These are phyloP conservation scores for Gossypium arboreum DNA, from an alignment of 345 rosid genomes.

Conservation along the genomic window DNA sequence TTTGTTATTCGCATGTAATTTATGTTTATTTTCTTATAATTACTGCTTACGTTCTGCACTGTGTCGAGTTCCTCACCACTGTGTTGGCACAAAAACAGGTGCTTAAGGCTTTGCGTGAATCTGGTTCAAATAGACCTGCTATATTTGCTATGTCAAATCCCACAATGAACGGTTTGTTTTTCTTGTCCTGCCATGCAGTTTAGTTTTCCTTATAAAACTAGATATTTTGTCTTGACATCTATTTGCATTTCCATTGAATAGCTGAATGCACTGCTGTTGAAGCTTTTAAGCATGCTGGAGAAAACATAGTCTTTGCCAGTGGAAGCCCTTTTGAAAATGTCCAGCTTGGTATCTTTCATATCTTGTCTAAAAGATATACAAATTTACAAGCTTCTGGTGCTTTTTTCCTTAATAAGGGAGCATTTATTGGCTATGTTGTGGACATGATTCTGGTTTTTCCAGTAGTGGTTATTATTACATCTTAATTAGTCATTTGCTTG, in stretches of 20 bases:
- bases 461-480: not conserved
- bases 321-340: constrained; percentile 97
- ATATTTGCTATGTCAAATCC: constrained; percentile 99
- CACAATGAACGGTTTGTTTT: constrained; percentile 75
- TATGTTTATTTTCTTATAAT: not conserved
- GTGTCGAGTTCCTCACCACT: constrained; percentile 9
- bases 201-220: constrained; percentile 10
- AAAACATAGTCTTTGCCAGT: constrained; percentile 83
- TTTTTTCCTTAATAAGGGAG: constrained; percentile 2
- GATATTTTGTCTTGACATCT: constrained; percentile 21
- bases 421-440: constrained; percentile 8
- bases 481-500: constrained; percentile 8
- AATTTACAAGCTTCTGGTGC: not conserved
- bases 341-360: constrained; percentile 55
- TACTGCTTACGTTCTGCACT: not conserved
- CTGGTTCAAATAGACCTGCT: constrained; percentile 81
- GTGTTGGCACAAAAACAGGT: constrained; percentile 50
- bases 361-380: constrained; percentile 13
- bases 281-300: constrained; percentile 93
- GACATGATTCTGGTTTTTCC: constrained; percentile 9
- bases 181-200: not conserved
- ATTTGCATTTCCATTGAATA: constrained; percentile 31
- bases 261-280: constrained; percentile 97
- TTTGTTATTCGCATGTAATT: not conserved
- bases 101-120: constrained; percentile 82